Evolutionary conservation across 1,284 basidiomycete genomes (phyloP).

Genomic region (Cutaneotrichosporon cyanovorans): DNA sequence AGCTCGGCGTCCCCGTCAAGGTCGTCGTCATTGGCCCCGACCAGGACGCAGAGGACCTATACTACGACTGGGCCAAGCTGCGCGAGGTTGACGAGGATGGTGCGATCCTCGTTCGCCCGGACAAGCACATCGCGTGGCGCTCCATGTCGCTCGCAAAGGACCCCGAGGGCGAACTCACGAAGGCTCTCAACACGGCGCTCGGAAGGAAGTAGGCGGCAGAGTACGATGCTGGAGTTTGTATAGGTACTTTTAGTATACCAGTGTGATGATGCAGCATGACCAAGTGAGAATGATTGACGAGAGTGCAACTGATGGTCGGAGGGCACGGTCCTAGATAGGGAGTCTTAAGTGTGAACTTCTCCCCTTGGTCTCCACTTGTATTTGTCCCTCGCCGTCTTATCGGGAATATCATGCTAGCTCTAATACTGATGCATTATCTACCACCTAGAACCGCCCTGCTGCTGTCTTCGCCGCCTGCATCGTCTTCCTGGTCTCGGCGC

Average conservation of each 20-base stretch:
- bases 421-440: too few species aligned
- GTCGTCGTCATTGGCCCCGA: constrained; percentile 9
- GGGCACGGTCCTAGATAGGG: too few species aligned
- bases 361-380: too few species aligned
- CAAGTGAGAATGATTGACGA: too few species aligned
- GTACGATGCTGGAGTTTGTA: too few species aligned
- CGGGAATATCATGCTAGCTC: too few species aligned
- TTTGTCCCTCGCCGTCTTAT: too few species aligned
- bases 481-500: constrained; percentile 24
- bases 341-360: too few species aligned
- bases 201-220: background rate
- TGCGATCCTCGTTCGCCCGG: constrained; percentile 11
- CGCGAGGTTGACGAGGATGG: constrained; percentile 28
- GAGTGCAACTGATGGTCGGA: too few species aligned
- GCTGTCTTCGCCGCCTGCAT: constrained; percentile 30
- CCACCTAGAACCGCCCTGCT: constrained; percentile 25
- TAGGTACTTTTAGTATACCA: too few species aligned
- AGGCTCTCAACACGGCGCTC: constrained; percentile 3
- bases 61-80: constrained; percentile 16
- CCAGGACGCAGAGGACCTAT: constrained; percentile 12
- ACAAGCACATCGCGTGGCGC: constrained; percentile 17
- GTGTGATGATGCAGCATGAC: too few species aligned
- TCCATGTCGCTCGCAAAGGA: constrained; percentile 2
- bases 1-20: constrained; percentile 7
- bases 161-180: constrained; percentile 5